Conservation (phyloP, 2,329 filamentous ascomycete genomes). For the Grosmannia penicillata region DNA sequence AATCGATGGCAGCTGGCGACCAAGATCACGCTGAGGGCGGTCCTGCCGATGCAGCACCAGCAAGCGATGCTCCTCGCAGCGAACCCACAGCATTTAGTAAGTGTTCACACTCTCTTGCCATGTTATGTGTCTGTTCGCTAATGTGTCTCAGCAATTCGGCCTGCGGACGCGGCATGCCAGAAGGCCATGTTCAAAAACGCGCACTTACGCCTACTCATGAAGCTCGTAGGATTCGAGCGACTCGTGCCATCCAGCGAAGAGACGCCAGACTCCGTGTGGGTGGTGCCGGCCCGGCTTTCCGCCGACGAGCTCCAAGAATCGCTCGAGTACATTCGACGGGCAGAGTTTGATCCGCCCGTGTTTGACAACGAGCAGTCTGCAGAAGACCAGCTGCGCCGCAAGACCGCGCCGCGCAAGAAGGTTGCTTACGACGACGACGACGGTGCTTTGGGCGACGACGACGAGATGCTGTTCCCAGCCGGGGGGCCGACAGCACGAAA, state of each 20-base stretch:
- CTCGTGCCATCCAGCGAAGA: conserved; percentile 43
- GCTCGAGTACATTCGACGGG: conserved; percentile 59
- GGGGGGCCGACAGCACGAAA: conserved; percentile 48
- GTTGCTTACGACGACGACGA: conserved; percentile 16
- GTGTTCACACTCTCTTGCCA: conserved; percentile 13
- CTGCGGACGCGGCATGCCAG: conserved; percentile 51
- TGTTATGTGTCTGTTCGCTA: not conserved
- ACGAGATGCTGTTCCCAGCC: conserved; percentile 52
- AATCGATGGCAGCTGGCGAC: conserved; percentile 19
- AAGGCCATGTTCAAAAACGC: conserved; percentile 79
- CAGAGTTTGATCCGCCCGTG: conserved; percentile 61
- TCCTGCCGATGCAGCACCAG: conserved; percentile 5
- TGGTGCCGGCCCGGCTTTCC: conserved; percentile 52
- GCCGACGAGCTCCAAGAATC: conserved; percentile 52
- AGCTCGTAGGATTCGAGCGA: conserved; percentile 54
- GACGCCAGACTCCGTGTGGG: conserved; percentile 62
- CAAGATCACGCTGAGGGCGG: not conserved
- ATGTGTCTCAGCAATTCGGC: conserved; percentile 37
- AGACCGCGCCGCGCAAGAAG: conserved; percentile 34
- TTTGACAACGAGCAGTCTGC: conserved; percentile 65
- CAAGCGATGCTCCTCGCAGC: conserved; percentile 10
- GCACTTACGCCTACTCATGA: conserved; percentile 73
- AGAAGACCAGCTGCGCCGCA: conserved; percentile 65
- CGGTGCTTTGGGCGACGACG: conserved; percentile 28
- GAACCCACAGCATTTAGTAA: conserved; percentile 38